Base-by-base conservation (phyloP, 495 filamentous ascomycete genomes). In the Friedmanniomyces simplex region DNA sequence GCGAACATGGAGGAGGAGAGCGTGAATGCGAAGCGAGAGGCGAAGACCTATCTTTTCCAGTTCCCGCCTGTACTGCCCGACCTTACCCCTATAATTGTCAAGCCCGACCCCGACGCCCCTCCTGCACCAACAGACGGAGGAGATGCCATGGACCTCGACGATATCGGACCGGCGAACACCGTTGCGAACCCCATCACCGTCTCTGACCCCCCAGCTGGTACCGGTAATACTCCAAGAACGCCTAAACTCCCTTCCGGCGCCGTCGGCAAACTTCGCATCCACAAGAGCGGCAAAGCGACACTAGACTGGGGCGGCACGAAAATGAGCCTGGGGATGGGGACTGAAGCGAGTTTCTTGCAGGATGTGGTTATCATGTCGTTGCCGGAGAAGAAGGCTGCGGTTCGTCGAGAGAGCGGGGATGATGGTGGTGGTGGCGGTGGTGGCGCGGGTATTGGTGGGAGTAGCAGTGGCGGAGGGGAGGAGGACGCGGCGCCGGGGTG, bases 11-110 rank as follows among this genome's bases (percentile, higher is more conserved):
- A 72, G 66, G 37, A 1, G 2, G 36, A 45, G 4, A 45, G 20
- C 11, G 30, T 36, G 18, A 37, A 48, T 32, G 36, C 63, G 11
- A 65, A 63, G 39, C 36, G 59, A 66, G 49, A 66, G 69, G 18
- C 45, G 36, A 74, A 76, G 47, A 67, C 83, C 56, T 84, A 82
- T 54, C 72, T 85, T 49, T 84, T 86, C 68, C 83, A 85, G 67
- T 74, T 86, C 55, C 83, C 83, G 20, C 77, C 79, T 13, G 72
- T 80, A 16, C 68, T 84, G 0, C 82, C 82, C 18, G 75, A 77
- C 2, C 70, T 85, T 14, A 45, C 18, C 14, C 55, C 48, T 4
- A 49, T 58, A 49, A 39, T 71, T 22, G 69, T 74, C 22, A 75
- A 74, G 22, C 58, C 71, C n/a, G 68, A 69, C 24, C 52, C 60